Base-by-base conservation (phyloP, 768 basidiomycete species). In the Podaxis sp. region DNA sequence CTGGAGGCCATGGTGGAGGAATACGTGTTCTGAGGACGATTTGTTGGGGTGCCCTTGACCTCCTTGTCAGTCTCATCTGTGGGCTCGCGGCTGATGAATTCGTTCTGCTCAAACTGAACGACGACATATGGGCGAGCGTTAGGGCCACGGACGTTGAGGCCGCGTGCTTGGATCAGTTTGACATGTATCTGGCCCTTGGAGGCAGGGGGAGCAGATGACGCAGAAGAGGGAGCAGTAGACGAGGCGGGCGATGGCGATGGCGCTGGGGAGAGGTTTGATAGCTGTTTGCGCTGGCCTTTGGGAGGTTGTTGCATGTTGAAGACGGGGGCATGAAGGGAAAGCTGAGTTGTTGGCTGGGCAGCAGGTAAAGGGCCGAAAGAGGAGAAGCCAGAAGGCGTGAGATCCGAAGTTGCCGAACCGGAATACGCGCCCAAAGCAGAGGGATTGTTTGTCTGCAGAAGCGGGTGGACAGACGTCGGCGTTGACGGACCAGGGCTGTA, bases 21-120 rank as follows among this genome's bases (percentile, higher is more conserved):
- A 36, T 50, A 56, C 37, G 41, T n/a, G 62, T 60, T 73, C 33
- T 33, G 69, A 22, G 74, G 74, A 46, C 85, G 82, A 66, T 83
- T 86, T 44, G 82, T 87, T 3, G 94, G 84, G 44, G 83, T 82
- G 68, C 93, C 94, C 73, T 89, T 93, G 75, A 93, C 90, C 76
- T 94, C 92, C 80, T 92, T 95, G 79, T 91, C 92, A 17, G 82
- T 78, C 74, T 93, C 92, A 66, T 87, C 85, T 26, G 89, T 91
- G 28, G 95, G 93, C 74, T 96, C 93, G 50, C 97, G 81, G 68
- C 88, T 89, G 74, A 99, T 89, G 72, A 98, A 99, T 77, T 99
- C 97, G 82, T 95, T 98, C 76, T 99, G 92, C 80, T 99, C 97
- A 76, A 98, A 99, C 75, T 95, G 91, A 68, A 96, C 95, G 73